phyloP scores from a whole-genome alignment of 768 basidiomycete species.

The Lentinula sp. region DNA sequence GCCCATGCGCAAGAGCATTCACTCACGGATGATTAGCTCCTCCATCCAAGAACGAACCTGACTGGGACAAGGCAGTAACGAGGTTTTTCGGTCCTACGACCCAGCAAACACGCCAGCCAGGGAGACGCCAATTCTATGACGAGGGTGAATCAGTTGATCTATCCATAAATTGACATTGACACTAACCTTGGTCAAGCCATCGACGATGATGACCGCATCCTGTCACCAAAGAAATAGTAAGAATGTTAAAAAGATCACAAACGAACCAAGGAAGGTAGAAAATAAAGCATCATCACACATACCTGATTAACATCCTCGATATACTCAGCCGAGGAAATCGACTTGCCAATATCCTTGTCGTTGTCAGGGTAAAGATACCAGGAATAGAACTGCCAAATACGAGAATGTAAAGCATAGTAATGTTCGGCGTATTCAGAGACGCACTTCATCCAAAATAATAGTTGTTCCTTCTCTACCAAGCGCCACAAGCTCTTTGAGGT shows the following conservation, averaged over 20 bases:
- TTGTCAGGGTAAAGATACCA: conserved; percentile 92
- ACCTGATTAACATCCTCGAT: conserved; percentile 82
- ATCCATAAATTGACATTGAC: neutral
- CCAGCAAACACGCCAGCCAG: conserved; percentile 94
- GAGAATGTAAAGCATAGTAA: neutral
- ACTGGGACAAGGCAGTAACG: conserved; percentile 87
- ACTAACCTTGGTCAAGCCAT: conserved; percentile 84
- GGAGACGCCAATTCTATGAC: conserved; percentile 83
- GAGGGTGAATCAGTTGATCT: neutral
- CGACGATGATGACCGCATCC: conserved; percentile 82
- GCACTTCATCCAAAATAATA: conserved; percentile 76
- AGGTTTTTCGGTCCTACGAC: conserved; percentile 88
- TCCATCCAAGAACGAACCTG: conserved; percentile 84
- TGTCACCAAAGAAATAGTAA: conserved; percentile 14
- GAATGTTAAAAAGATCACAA: neutral
- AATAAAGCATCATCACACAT: conserved; percentile 7
- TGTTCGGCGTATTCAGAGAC: neutral
- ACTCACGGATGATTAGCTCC: conserved; percentile 90
- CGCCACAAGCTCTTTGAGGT: conserved; percentile 73
- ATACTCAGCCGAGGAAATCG: conserved; percentile 77
- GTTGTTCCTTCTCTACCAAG: conserved; percentile 77
- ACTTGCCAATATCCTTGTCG: conserved; percentile 66
- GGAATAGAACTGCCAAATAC: conserved; percentile 68
- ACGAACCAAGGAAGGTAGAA: neutral
- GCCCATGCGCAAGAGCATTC: neutral